Percentiles rank a stretch among this genome's conserved stretches.
phyloP scores from a whole-genome alignment of 495 filamentous ascomycete species.

The Penicillium longicatenatum region DNA sequence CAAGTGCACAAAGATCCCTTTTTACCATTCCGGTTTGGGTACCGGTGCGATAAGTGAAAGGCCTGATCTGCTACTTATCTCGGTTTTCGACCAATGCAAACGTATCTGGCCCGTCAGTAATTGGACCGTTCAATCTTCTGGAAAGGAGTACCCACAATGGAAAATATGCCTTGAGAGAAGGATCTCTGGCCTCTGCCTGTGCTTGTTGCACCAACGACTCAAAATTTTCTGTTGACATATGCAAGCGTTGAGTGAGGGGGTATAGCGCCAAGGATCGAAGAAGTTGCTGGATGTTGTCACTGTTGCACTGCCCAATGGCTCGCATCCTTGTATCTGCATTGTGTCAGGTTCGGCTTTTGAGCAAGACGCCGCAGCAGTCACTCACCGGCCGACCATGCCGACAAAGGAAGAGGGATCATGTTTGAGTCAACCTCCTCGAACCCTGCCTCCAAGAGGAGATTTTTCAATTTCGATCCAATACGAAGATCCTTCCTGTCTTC shows the following conservation, averaged over 20 bases:
- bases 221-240: conserved; percentile 65
- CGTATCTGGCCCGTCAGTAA: conserved; percentile 42
- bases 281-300: conserved; percentile 60
- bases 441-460: conserved; percentile 66
- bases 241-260: conserved; percentile 57
- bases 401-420: conserved; percentile 74
- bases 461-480: conserved; percentile 62
- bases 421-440: conserved; percentile 69
- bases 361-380: neutral
- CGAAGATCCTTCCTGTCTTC: conserved; percentile 71
- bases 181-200: conserved; percentile 65
- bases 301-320: conserved; percentile 62
- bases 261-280: conserved; percentile 64
- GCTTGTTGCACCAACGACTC: conserved; percentile 66
- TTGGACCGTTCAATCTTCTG: neutral
- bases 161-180: conserved; percentile 72
- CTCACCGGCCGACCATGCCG: conserved; percentile 73
- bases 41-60: neutral
- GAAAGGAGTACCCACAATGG: conserved; percentile 58
- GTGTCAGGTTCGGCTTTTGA: conserved; percentile 4
- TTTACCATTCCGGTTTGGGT: neutral
- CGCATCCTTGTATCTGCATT: conserved; percentile 58
- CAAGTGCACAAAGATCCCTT: neutral
- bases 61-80: neutral
- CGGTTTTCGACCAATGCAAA: conserved; percentile 60